Evolutionary conservation across 2,329 filamentous ascomycete species (phyloP).

Genomic region (Podosphaera xanthii): DNA sequence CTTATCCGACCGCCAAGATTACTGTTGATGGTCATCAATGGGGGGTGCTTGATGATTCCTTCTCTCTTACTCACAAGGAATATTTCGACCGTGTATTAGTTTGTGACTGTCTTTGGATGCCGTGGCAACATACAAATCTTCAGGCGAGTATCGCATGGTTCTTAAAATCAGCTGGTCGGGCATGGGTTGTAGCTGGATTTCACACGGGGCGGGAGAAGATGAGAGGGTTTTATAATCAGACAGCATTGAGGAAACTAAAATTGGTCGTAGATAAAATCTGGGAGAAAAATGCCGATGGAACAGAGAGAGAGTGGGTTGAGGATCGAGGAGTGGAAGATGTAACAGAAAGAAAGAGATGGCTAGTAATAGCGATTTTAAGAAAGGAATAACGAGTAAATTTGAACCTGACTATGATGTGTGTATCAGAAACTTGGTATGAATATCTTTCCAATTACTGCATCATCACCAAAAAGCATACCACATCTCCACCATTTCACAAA

Average conservation of each 20-base stretch:
- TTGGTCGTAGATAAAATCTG: constrained; percentile 41
- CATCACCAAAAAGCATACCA: too few species aligned
- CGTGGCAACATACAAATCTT: constrained; percentile 45
- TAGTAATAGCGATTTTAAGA: constrained; percentile 34
- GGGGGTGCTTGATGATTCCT: constrained; percentile 25
- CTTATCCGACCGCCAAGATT: constrained; percentile 11
- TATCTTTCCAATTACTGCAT: too few species aligned
- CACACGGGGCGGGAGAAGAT: constrained; percentile 47
- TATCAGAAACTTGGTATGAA: background rate
- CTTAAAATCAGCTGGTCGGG: constrained; percentile 24
- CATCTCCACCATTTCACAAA: too few species aligned
- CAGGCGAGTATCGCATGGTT: constrained; percentile 39
- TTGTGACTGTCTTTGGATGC: constrained; percentile 58
- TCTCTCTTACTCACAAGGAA: constrained; percentile 14
- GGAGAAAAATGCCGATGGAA: constrained; percentile 45
- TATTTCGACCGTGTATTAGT: constrained; percentile 40
- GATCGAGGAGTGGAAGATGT: constrained; percentile 39
- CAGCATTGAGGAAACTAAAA: constrained; percentile 23
- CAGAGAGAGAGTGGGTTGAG: constrained; percentile 34
- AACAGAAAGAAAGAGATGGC: constrained; percentile 43
- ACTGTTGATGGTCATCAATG: constrained; percentile 38
- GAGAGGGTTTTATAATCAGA: constrained; percentile 36
- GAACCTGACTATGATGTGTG: background rate
- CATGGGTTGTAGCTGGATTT: constrained; percentile 47
- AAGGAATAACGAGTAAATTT: constrained; percentile 3